Evolutionary conservation across 352 stramenopile genomes (phyloP), one percentile per base, ranked within the genome.

Genomic region (Pythium pyrilobum): DNA sequence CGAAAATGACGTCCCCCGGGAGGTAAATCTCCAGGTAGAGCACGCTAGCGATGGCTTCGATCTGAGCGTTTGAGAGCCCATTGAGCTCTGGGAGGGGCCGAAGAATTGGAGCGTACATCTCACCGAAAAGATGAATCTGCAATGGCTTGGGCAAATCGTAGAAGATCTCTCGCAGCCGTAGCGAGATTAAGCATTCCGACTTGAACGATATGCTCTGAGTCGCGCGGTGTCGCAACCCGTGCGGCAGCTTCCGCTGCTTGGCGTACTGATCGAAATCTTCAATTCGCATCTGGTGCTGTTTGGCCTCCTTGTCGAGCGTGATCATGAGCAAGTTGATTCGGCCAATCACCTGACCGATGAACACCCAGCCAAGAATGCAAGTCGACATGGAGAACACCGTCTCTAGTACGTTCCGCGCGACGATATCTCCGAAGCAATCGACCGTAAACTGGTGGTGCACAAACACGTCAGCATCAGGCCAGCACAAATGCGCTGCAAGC

Each of bases 371-470:
- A 11, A 90, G 61, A 5, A 85, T 68, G 62, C 79, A 90, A 5
- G 74, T 87, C 34, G 77, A 81, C 18, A 74, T 65, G 4, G 73
- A 76, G 37, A 71, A 90, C 23, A 72, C 62, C 0, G 70, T 74
- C 50, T 90, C 79, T 1, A 87, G 59, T 33, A 82, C 69, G 33
- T 90, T 90, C 5, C 69, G 62, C 4, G 79, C 74, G 8, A 78
- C 40, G 28, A 90, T 81, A 27, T 90, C 79, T 1, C 79, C 79
- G 38, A 90, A 90, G 47, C 79, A 90, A 37, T 85, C 79, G 21
- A 88, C 79, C 10, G 79, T 90, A 42, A 90, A 90, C 79, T 87
- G n/a, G n/a, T n/a, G n/a, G n/a, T n/a, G n/a, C n/a, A n/a, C n/a
- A n/a, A n/a, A n/a, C n/a, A n/a, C n/a, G 32, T 37, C 32, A 37